Base-by-base conservation (phyloP, 169 alveolate genomes). In the Plasmodium vinckei region DNA sequence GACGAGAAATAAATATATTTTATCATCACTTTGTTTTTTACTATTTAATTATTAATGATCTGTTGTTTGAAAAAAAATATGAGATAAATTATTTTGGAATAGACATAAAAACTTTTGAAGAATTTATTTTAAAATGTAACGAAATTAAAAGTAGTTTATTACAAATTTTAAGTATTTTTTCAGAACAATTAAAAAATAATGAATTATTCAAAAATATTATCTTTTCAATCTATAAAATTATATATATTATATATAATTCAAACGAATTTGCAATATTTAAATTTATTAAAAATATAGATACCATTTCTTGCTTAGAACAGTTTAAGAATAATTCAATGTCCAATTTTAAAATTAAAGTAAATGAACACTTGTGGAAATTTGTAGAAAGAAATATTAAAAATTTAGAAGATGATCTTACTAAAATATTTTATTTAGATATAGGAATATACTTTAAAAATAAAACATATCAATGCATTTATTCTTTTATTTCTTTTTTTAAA, bases 251-350 rank as follows among this genome's bases (percentile, higher is more conserved):
- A 33, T 46, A 70, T 47, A 42, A 25, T 27, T 86, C 91, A 2
- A 86, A 86, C 10, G 91, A 86, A 51, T 86, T 69, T 53, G 49
- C 46, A 51, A 54, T 86, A 9, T 86, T 86, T 33, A 86, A 10
- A 53, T 86, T 69, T 54, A 46, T 86, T 70, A 86, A 60, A 39
- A 86, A 86, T 70, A 67, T 59, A 25, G 9, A 17, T 13, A 60
- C 15, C 46, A 25, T 61, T 39, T 9, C 17, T 7, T 9, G 75
- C 21, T 5, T 77, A 21, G 42, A 71, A 87, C 69, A 68, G 17
- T 68, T 71, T 39, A 33, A 33, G 42, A 21, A 9, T 1, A 12
- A 47, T 42, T 5, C 1, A 21, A 12, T 13, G 15, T 51, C 87
- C 2, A 17, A 5, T 27, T n/a, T 61, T 2, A 79, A 87, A 44